Percentiles rank a stretch among this genome's conserved stretches.
These are phyloP conservation scores for Ceriops zippeliana DNA, from an alignment of 345 rosid species.

Conservation along the genomic window DNA sequence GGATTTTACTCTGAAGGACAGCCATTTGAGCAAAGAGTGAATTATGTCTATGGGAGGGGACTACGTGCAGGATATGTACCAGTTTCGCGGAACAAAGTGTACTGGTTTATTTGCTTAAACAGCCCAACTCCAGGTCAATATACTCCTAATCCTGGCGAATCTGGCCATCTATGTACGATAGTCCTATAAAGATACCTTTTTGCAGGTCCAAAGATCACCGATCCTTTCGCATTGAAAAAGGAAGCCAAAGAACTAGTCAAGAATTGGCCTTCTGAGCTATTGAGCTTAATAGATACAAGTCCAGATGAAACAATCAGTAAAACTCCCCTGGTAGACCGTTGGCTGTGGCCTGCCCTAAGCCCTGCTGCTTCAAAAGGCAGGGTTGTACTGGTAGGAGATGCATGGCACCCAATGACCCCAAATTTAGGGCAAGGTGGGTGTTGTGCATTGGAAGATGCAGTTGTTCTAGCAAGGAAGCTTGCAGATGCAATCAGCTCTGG, in stretches of 20 bases:
- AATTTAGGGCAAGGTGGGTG: slow-evolving; percentile 92
- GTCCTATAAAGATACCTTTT: neutral
- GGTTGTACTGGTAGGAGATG: slow-evolving; percentile 76
- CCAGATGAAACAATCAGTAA: slow-evolving; percentile 69
- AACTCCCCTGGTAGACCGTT: slow-evolving; percentile 79
- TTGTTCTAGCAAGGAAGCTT: slow-evolving; percentile 65
- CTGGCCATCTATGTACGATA: neutral
- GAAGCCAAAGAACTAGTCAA: slow-evolving; percentile 59
- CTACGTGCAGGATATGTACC: slow-evolving; percentile 83
- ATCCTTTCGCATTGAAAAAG: slow-evolving; percentile 56
- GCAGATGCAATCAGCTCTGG: slow-evolving; percentile 46
- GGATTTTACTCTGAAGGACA: slow-evolving; percentile 67
- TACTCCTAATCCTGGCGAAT: slow-evolving; percentile 4
- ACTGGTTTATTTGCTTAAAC: slow-evolving; percentile 96
- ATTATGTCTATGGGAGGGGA: slow-evolving; percentile 76
- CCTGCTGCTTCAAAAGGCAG: slow-evolving; percentile 62
- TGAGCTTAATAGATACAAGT: slow-evolving; percentile 50
- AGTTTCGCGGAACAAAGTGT: slow-evolving; percentile 68
- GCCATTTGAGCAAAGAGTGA: slow-evolving; percentile 60
- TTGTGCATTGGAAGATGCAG: slow-evolving; percentile 81
- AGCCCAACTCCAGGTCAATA: slow-evolving; percentile 63
- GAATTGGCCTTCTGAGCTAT: slow-evolving; percentile 65
- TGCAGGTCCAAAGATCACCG: slow-evolving; percentile 70
- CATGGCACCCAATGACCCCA: slow-evolving; percentile 99
- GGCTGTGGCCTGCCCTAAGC: slow-evolving; percentile 75